phyloP scores from a whole-genome alignment of 176 grass and related monocot genomes.

The Elaeis guineensis region DNA sequence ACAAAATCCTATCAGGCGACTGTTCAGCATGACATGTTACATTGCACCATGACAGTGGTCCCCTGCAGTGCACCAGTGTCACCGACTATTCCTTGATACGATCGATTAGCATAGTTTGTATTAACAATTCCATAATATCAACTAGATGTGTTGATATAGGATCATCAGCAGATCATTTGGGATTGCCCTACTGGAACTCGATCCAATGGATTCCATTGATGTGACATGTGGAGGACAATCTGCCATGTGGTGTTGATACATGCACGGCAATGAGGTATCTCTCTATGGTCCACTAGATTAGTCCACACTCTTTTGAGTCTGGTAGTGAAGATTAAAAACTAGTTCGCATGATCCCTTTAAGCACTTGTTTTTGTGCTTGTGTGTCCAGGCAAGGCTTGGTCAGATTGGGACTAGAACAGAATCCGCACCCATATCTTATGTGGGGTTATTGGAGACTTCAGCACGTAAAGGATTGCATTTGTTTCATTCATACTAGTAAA shows the following conservation, averaged over 20 bases:
- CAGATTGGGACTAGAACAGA: neutral
- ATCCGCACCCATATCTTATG: slow-evolving; percentile 7
- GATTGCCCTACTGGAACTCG: neutral
- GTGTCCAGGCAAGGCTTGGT: neutral
- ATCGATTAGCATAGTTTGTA: neutral
- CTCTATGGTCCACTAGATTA: no score
- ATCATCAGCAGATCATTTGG: neutral
- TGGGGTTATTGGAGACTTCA: neutral
- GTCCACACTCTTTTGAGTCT: no score
- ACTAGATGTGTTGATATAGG: no score
- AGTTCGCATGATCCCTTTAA: neutral
- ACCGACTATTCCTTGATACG: neutral
- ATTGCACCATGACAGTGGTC: neutral
- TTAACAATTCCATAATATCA: no score
- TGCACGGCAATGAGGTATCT: neutral
- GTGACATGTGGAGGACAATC: neutral
- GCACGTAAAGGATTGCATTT: no score
- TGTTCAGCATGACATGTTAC: neutral
- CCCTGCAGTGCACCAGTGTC: neutral
- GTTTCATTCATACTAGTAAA: no score
- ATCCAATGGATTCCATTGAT: neutral
- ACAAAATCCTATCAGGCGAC: slow-evolving; percentile 15
- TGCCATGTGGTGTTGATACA: neutral
- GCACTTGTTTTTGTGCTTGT: neutral
- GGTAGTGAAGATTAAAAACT: no score